Base-by-base conservation (phyloP, 371 early-diverging fungal genomes). In the Lichtheimia corymbifera region DNA sequence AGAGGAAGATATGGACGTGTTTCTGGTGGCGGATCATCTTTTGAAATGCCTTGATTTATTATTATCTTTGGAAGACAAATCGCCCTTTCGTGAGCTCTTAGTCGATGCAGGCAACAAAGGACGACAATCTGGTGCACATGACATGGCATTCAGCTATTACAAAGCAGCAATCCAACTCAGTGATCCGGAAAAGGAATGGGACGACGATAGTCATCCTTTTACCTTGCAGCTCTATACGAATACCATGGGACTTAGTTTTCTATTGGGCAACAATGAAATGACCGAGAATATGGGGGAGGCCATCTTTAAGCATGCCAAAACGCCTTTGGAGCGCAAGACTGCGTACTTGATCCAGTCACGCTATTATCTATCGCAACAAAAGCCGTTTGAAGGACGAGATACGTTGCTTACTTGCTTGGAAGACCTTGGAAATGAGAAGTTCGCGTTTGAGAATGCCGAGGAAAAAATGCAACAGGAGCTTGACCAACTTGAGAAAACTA, bases 41-140 rank as follows among this genome's bases (percentile, higher is more conserved):
- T 25, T 74, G 14, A 76, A 79, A 20, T 76, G 74, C 45, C 24
- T 69, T 28, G 59, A 64, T 12, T 22, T 72, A 18, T 49, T 76
- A 2, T 9, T 50, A 15, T 50, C 52, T 20, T 14, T 66, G 13
- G 60, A 73, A 5, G 55, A 74, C 4, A 76, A 64, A 40, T 9
- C 53, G 2, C 35, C 51, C 1, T 79, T 69, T 50, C 61, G 58
- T n/a, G 50, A 53, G n/a, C 62, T 76, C 18, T 50, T 79, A 5
- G 58, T 67, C 14, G 66, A 74, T n/a, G 72, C 80, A 0, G 80
- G 75, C 5, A 68, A 72, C 17, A 66, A 68, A 25, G 72, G 73
- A 1, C 65, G 73, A 44, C 60, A 59, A 9, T 76, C 80, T 1
- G 80, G 80, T 25, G 80, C 80, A 0, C 80, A 79, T 52, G 61